Conservation (phyloP, 352 stramenopile species). For the Pythium biforme region DNA sequence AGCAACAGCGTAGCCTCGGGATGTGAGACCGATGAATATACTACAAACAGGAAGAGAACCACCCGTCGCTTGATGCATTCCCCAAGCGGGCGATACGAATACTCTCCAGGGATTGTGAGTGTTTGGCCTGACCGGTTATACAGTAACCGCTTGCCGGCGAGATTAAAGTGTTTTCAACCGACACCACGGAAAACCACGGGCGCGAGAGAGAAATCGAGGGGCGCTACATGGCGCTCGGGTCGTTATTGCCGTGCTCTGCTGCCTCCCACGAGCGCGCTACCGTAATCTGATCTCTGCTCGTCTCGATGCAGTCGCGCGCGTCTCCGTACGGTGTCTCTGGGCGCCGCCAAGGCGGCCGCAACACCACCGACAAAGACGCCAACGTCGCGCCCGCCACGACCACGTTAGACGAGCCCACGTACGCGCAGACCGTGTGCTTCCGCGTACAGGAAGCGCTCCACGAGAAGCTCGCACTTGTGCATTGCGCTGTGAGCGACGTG, state of each 20-base stretch:
- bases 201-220: too few relatives aligned
- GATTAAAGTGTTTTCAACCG: too few relatives aligned
- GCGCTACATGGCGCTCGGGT: background rate
- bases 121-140: too few relatives aligned
- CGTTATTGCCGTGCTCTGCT: background rate
- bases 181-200: too few relatives aligned
- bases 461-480: background rate
- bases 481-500: constrained; percentile 31
- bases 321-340: constrained; percentile 14
- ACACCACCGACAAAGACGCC: constrained; percentile 1
- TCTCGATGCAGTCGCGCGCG: constrained; percentile 12
- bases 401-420: background rate
- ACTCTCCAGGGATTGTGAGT: too few relatives aligned
- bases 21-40: too few relatives aligned
- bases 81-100: too few relatives aligned
- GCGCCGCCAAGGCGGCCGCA: background rate
- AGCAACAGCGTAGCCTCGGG: background rate
- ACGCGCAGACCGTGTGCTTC: constrained; percentile 5
- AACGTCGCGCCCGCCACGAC: background rate
- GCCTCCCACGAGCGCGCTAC: background rate
- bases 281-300: background rate
- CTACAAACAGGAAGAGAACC: too few relatives aligned
- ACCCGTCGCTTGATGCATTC: too few relatives aligned
- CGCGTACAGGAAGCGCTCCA: constrained; percentile 12
- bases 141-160: too few relatives aligned